Percentiles rank a stretch among this genome's conserved stretches.
Conservation (phyloP, 441 rosid genomes). For the Brassica balearica region DNA sequence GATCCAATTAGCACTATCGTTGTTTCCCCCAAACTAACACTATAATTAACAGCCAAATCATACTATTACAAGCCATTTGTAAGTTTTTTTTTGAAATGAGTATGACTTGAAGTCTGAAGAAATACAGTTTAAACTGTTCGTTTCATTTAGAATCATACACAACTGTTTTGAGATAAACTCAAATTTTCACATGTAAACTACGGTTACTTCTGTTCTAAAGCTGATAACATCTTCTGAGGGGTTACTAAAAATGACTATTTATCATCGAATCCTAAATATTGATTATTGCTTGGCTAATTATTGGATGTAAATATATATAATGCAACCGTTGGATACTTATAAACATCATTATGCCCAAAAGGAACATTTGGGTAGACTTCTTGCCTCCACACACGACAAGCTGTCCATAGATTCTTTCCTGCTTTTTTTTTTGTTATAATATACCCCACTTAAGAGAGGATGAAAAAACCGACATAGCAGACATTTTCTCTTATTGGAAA, state of each 20-base stretch:
- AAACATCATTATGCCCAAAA: conserved; percentile 38
- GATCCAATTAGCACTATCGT: no score
- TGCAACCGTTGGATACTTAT: conserved; percentile 36
- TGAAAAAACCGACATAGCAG: background rate
- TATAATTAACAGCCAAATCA: no score
- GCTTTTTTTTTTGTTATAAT: background rate
- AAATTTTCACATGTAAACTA: no score
- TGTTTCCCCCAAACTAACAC: no score
- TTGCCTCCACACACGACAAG: conserved; percentile 29
- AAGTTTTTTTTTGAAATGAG: no score
- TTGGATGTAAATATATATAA: background rate
- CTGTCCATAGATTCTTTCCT: conserved; percentile 20
- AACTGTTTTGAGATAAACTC: no score
- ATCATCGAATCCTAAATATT: conserved; percentile 2
- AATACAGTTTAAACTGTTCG: no score
- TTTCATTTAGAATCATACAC: no score
- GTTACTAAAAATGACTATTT: background rate
- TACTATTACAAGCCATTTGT: no score
- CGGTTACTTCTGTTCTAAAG: background rate
- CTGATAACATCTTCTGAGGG: background rate
- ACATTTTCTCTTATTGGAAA: background rate
- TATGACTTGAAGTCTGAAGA: no score
- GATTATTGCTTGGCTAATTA: background rate
- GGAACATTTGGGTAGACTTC: conserved; percentile 26
- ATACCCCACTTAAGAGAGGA: background rate